These are phyloP conservation scores for Apiotrichum gracile DNA, from an alignment of 1,284 basidiomycete genomes.

Conservation along the genomic window DNA sequence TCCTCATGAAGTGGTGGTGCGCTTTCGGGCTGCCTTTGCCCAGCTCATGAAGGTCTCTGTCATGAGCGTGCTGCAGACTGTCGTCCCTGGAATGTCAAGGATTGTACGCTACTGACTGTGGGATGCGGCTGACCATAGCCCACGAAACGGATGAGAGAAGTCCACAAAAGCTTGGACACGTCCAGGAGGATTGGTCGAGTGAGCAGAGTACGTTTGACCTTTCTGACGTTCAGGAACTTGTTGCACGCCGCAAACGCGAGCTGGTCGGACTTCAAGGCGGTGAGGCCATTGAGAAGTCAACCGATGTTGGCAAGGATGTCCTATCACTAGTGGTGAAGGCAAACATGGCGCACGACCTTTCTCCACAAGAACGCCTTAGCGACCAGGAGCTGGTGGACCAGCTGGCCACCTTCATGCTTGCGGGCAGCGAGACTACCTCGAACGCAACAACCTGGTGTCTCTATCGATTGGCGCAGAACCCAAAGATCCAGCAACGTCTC, in stretches of 20 bases:
- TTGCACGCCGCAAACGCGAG: too few species aligned
- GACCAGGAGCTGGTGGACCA: conserved; percentile 64
- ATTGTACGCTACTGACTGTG: too few species aligned
- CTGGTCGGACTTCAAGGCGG: too few species aligned
- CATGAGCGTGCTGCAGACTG: conserved; percentile 8
- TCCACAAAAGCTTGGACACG: too few species aligned
- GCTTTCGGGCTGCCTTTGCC: conserved; percentile 2
- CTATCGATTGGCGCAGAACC: conserved; percentile 58
- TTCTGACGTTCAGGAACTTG: too few species aligned
- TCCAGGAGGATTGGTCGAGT: too few species aligned
- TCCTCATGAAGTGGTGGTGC: conserved; percentile 48
- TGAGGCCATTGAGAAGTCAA: conserved; percentile 38
- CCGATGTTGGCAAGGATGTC: conserved; percentile 49
- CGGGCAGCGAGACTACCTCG: conserved; percentile 71
- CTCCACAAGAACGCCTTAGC: conserved; percentile 54
- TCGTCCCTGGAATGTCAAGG: conserved; percentile 41
- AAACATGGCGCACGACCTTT: conserved; percentile 55
- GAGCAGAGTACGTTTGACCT: too few species aligned
- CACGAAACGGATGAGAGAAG: too few species aligned
- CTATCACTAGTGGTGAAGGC: conserved; percentile 52
- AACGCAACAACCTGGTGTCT: conserved; percentile 67
- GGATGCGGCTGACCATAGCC: too few species aligned
- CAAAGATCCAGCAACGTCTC: conserved; percentile 55
- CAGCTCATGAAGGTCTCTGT: neutral
- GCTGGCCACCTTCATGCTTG: conserved; percentile 61